Base-by-base conservation (phyloP, 2,329 filamentous ascomycete genomes). In the Geosmithia putterillii region DNA sequence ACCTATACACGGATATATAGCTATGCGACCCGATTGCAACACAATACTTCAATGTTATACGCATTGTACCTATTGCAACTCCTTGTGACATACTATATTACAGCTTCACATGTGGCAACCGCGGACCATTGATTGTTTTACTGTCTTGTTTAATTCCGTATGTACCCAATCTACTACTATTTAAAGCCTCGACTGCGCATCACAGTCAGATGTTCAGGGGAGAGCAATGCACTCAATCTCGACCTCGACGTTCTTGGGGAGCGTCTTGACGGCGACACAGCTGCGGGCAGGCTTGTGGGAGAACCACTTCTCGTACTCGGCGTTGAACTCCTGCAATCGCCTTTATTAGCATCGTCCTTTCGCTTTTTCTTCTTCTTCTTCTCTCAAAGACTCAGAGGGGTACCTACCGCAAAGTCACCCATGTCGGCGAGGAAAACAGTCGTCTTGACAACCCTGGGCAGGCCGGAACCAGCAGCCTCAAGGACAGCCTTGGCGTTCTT, bases 381-480 rank as follows among this genome's bases (percentile, higher is more conserved):
- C 19, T 40, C 19, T 12, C 7, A 18, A 20, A n/a, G 7, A 38
- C n/a, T 10, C 19, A 23, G 8, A 15, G 36, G 17, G 35, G 15
- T 17, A 59, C 70, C 52, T 57, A 74, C 71, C 41, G 75, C 80
- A 59, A 96, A 96, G 66, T 92, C 74, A 49, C 73, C 76, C 90
- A 96, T 96, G 64, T 94, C 84, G 42, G 83, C 82, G 48, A 96
- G 69, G 74, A 95, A 96, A 58, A 95, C 83, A 60, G 81, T 86
- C 54, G 88, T 84, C 75, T 95, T 95, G 67, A 95, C 85, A 40
- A 95, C 82, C 63, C 81, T 85, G 50, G 76, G 65, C 46, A 96
- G 74, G 42, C 74, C 77, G 19, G 84, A 89, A 43, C 86, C 87
- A 20, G 88, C 87, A 54, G 81, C 86, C 47, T 79, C 75, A 42